A percentile compares a stretch with the other conserved stretches of the same genome.
Conservation (phyloP, 805 yeast species). For the Hanseniaspora lindneri region DNA sequence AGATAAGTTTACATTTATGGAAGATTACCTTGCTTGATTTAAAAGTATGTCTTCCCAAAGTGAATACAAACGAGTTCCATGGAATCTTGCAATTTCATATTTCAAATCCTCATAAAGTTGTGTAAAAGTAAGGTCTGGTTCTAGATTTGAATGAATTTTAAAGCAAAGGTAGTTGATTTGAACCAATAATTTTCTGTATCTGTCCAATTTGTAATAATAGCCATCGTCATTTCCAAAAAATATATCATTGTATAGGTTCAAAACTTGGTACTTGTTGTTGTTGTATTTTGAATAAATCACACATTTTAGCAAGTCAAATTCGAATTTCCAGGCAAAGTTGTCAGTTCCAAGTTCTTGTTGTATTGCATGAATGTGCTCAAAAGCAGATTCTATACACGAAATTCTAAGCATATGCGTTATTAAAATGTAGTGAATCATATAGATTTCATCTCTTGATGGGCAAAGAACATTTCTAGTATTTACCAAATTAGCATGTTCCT, state of each 20-base stretch:
- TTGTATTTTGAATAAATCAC: background rate
- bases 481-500: too few species aligned
- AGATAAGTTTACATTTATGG: background rate
- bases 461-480: too few species aligned
- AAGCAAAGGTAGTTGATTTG: background rate
- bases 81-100: background rate
- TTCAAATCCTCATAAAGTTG: background rate
- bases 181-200: background rate
- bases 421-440: background rate
- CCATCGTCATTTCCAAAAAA: background rate
- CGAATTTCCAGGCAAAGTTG: slow-evolving; percentile 5
- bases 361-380: background rate
- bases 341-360: background rate
- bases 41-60: background rate
- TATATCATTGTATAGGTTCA: background rate
- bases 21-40: background rate
- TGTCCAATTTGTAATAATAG: background rate
- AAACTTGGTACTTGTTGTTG: background rate
- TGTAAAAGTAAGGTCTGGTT: background rate
- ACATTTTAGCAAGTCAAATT: background rate
- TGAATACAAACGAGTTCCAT: background rate
- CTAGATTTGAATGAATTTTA: background rate
- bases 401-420: background rate
- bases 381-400: background rate
- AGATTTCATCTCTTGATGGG: background rate